Conservation (phyloP, 805 yeast genomes). For the Isabelozyma rhagii region DNA sequence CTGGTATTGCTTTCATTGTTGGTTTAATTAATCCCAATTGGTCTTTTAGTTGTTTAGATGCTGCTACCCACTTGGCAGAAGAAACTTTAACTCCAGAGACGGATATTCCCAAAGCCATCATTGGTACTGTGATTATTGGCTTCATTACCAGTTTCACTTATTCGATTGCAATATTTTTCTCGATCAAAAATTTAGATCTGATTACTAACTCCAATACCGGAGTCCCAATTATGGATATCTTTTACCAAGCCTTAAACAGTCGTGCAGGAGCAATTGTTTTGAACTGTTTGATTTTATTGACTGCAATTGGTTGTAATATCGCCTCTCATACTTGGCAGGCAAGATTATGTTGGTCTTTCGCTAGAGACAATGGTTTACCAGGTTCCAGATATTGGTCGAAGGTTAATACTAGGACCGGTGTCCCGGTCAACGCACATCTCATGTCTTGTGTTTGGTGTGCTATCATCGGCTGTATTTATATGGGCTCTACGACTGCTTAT, state of each 20-base stretch:
- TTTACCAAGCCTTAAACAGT: constrained; percentile 52
- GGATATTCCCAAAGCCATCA: constrained; percentile 59
- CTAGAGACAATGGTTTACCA: constrained; percentile 63
- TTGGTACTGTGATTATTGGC: constrained; percentile 64
- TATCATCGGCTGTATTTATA: constrained; percentile 56
- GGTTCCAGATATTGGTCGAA: constrained; percentile 50
- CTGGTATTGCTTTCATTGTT: constrained; percentile 62
- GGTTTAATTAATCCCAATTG: constrained; percentile 71
- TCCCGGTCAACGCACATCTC: constrained; percentile 60
- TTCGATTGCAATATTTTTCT: constrained; percentile 56
- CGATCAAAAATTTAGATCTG: constrained; percentile 49
- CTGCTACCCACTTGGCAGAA: constrained; percentile 72
- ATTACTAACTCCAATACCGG: constrained; percentile 53
- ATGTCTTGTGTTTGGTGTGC: constrained; percentile 53
- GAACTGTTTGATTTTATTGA: constrained; percentile 45
- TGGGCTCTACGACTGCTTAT: constrained; percentile 67
- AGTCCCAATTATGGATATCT: constrained; percentile 62
- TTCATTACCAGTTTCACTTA: constrained; percentile 56
- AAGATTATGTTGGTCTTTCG: constrained; percentile 64
- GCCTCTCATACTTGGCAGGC: constrained; percentile 69
- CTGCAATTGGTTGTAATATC: constrained; percentile 58
- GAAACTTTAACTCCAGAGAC: constrained; percentile 57
- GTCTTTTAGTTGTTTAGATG: constrained; percentile 67
- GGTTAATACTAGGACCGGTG: constrained; percentile 44
- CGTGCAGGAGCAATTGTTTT: constrained; percentile 55